Evolutionary conservation across 2,329 filamentous ascomycete genomes (phyloP).

Genomic region (Fonsecaea erecta): DNA sequence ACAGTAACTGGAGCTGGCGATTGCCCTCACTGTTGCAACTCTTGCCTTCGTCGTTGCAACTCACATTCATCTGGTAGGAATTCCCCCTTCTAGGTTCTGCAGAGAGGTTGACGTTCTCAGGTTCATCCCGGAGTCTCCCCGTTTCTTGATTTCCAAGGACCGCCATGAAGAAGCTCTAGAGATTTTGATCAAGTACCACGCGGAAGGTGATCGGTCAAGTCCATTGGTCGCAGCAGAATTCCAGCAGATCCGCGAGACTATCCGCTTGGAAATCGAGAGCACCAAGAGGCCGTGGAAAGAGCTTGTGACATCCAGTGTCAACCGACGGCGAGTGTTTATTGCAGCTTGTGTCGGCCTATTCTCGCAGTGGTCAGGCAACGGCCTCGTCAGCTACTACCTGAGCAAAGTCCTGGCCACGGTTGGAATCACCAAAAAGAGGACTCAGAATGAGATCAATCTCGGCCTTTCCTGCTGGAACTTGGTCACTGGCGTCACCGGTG

Average conservation of each 20-base stretch:
- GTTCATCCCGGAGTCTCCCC: slow-evolving; percentile 69
- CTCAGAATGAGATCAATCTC: slow-evolving; percentile 49
- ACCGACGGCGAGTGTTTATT: slow-evolving; percentile 60
- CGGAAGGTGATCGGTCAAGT: slow-evolving; percentile 44
- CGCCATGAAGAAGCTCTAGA: slow-evolving; percentile 40
- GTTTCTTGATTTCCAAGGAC: slow-evolving; percentile 57
- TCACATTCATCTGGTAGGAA: slow-evolving; percentile 56
- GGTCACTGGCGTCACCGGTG: slow-evolving; percentile 44
- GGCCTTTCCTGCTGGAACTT: slow-evolving; percentile 45
- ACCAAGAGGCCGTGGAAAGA: slow-evolving; percentile 59
- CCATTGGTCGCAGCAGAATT: slow-evolving; percentile 37
- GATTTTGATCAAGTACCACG: slow-evolving; percentile 47
- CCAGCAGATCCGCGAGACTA: slow-evolving; percentile 56
- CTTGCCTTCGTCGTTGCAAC: slow-evolving; percentile 61
- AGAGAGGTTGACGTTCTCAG: slow-evolving; percentile 6
- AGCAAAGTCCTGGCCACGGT: slow-evolving; percentile 46
- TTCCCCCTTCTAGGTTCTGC: neutral
- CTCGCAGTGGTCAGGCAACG: slow-evolving; percentile 63
- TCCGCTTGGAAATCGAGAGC: slow-evolving; percentile 60
- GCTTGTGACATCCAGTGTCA: slow-evolving; percentile 64
- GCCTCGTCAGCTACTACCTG: slow-evolving; percentile 46
- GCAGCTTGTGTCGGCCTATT: slow-evolving; percentile 59
- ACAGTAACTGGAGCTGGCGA: slow-evolving; percentile 59
- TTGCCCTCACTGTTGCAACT: slow-evolving; percentile 71
- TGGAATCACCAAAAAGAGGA: slow-evolving; percentile 43